These are phyloP conservation scores for Phialemonium atrogriseum DNA, from an alignment of 2,329 filamentous ascomycete species.

Conservation along the genomic window DNA sequence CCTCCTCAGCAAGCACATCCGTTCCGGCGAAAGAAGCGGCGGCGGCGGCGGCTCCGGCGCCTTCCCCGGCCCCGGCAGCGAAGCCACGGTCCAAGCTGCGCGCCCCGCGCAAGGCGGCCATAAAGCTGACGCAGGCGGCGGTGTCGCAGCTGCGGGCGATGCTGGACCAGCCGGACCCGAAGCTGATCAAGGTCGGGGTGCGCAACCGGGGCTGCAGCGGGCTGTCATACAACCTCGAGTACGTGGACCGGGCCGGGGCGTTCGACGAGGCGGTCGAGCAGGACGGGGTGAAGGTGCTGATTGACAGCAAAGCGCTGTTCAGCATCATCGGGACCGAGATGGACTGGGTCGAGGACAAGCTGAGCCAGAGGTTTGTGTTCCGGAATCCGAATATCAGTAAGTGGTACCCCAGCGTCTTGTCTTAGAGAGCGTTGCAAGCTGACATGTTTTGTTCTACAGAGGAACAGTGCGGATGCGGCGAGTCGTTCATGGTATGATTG, in stretches of 20 bases:
- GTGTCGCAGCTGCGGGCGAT: conserved; percentile 70
- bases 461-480: conserved; percentile 91
- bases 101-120: conserved; percentile 75
- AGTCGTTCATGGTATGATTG: conserved; percentile 87
- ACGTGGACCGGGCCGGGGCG: conserved; percentile 78
- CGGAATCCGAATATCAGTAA: conserved; percentile 96
- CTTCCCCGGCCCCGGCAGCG: conserved; percentile 8
- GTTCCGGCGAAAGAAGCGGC: too few species aligned
- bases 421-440: conserved; percentile 12
- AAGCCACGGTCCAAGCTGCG: conserved; percentile 52
- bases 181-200: conserved; percentile 89
- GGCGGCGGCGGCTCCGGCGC: conserved; percentile 2
- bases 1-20: conserved; percentile 7
- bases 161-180: conserved; percentile 78
- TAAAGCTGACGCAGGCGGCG: conserved; percentile 74
- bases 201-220: conserved; percentile 92
- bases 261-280: conserved; percentile 94
- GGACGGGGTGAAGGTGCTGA: conserved; percentile 89
- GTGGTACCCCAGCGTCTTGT: conserved; percentile 27
- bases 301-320: conserved; percentile 94
- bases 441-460: conserved; percentile 52
- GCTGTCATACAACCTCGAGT: conserved; percentile 87
- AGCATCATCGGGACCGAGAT: conserved; percentile 98
- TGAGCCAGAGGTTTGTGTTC: conserved; percentile 89
- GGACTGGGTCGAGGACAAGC: conserved; percentile 96